Base-by-base conservation (phyloP, 108 stramenopile species). In the Conticribra guillardii region DNA sequence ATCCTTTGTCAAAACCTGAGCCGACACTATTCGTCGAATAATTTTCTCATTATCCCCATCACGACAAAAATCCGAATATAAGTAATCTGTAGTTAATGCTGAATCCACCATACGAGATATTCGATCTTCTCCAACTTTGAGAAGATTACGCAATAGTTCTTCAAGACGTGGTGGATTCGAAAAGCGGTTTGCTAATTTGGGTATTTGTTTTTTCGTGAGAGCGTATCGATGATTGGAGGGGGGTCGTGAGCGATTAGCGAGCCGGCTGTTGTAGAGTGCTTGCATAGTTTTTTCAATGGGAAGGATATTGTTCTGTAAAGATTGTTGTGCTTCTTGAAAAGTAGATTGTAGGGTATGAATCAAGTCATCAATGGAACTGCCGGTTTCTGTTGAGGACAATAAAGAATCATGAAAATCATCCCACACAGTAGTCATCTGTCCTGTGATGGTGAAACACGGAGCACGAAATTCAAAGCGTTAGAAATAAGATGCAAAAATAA, bases 401-500 rank as follows among this genome's bases (percentile, higher is more conserved):
- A 55, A 55, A 27, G 52, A 17, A 54, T 54, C 9, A 22, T 54
- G 47, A 21, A 54, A 52, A 50, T 62, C 60, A 9, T 44, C 31
- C 91, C 91, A 93, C 22, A 93, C 45, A 9, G 84, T 87, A 4
- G 91, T 93, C 15, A 90, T 70, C 64, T 90, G 89, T 32, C 87
- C 90, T 73, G 61, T 8, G 2, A 44, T 34, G 41, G 23, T 57
- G 30, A 30, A 41, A 5, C 37, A 41, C 11, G 8, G 37, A 9
- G 11, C 37, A 11, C 11, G 5, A 9, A 41, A 41, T 9, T 41
- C 37, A 41, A 41, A 41, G 37, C 37, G 37, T 51, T 22, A 18
- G 17, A 18, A 21, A 45, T 26, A 28, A 24, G 30, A 37, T 58
- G 30, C 47, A 61, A 19, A 44, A 18, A 52, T 33, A 8, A 54